Evolutionary conservation across 1,284 basidiomycete species (phyloP).

Genomic region (Leccinum pachyderme): DNA sequence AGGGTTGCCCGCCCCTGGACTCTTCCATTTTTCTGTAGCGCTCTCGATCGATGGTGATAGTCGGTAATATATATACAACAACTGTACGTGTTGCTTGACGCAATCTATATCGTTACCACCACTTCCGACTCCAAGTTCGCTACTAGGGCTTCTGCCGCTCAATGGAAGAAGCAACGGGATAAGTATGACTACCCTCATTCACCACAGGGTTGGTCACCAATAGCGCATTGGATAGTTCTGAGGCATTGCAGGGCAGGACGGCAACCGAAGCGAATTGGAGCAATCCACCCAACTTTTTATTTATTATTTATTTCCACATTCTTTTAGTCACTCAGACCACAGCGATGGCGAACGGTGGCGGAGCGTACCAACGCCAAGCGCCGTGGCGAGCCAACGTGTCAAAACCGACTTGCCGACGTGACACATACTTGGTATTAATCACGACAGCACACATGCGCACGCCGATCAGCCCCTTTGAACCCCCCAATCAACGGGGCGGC

Average conservation of each 20-base stretch:
- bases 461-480: background rate
- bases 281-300: background rate
- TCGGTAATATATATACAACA: conserved; percentile 14
- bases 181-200: background rate
- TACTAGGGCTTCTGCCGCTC: background rate
- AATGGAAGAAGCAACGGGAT: background rate
- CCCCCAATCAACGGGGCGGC: conserved; percentile 29
- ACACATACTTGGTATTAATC: background rate
- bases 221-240: background rate
- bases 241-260: background rate
- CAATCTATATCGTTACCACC: conserved; percentile 13
- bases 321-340: background rate
- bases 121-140: background rate
- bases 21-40: background rate
- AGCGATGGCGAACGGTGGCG: background rate
- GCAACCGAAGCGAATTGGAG: background rate
- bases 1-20: background rate
- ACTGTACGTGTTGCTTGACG: conserved; percentile 29
- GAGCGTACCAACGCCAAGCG: background rate
- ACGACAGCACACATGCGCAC: background rate
- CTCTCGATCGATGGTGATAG: conserved; percentile 18
- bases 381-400: conserved; percentile 6
- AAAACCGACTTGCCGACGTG: background rate
- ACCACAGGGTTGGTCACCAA: background rate
- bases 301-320: background rate